Conservation (phyloP, 345 rosid species). For the Gossypium thurberi region DNA sequence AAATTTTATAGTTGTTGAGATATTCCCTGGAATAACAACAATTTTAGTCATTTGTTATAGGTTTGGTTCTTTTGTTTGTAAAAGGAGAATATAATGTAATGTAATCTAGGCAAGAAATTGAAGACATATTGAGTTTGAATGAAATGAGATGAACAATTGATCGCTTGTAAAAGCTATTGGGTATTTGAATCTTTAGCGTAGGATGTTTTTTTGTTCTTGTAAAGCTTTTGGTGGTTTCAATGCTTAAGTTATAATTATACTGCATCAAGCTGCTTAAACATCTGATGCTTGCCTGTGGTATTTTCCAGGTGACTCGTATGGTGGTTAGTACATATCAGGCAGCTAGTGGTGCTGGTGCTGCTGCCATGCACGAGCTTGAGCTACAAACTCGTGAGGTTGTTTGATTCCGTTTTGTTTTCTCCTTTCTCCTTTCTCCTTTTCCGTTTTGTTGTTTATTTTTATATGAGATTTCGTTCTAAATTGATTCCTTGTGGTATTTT, state of each 20-base stretch:
- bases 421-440: neutral
- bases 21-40: neutral
- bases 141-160: neutral
- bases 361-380: constrained; percentile 97
- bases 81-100: neutral
- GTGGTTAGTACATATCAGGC: constrained; percentile 98
- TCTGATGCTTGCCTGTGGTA: neutral
- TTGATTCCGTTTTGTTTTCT: constrained; percentile 8
- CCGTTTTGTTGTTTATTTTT: neutral
- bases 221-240: neutral
- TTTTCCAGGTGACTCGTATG: constrained; percentile 79
- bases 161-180: constrained; percentile 3
- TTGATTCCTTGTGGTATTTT: neutral
- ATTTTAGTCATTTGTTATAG: neutral
- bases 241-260: neutral
- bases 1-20: neutral
- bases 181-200: neutral
- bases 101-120: neutral
- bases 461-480: neutral
- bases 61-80: neutral
- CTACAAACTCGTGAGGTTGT: constrained; percentile 96
- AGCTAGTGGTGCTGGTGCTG: constrained; percentile 99
- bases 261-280: constrained; percentile 8
- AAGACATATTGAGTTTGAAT: neutral
- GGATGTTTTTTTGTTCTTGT: neutral